A percentile compares a stretch with the other conserved stretches of the same genome.
Conservation (phyloP, 2,329 filamentous ascomycete genomes). For the Claviceps maximensis region DNA sequence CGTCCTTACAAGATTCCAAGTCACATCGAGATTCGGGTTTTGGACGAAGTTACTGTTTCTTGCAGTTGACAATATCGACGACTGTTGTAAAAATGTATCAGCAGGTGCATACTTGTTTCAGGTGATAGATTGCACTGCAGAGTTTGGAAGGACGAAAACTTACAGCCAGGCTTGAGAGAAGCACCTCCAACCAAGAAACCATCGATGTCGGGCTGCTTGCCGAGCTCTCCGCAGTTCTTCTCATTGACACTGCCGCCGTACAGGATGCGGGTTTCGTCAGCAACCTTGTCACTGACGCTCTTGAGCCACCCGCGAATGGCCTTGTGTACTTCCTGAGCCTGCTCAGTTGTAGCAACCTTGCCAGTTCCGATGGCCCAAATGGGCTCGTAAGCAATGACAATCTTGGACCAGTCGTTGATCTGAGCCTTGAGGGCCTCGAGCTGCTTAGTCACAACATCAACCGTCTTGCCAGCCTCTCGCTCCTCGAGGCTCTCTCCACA, state of each 20-base stretch:
- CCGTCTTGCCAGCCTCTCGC: slow-evolving; percentile 74
- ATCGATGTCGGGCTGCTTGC: slow-evolving; percentile 89
- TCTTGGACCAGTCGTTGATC: slow-evolving; percentile 78
- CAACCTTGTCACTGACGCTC: slow-evolving; percentile 59
- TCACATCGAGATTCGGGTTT: not conserved
- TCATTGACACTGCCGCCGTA: slow-evolving; percentile 95
- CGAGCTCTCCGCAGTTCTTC: slow-evolving; percentile 93
- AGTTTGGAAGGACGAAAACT: slow-evolving; percentile 23
- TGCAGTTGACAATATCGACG: slow-evolving; percentile 46
- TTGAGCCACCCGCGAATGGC: slow-evolving; percentile 84
- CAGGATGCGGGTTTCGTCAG: slow-evolving; percentile 82
- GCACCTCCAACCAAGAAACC: slow-evolving; percentile 95
- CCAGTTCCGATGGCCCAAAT: slow-evolving; percentile 95
- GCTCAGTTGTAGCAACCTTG: slow-evolving; percentile 77
- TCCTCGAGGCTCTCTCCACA: slow-evolving; percentile 92
- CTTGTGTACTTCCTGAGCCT: slow-evolving; percentile 88
- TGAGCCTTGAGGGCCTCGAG: slow-evolving; percentile 67
- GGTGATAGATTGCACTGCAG: not conserved
- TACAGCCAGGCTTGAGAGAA: slow-evolving; percentile 90
- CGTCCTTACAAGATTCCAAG: not conserved
- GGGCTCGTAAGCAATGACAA: slow-evolving; percentile 96
- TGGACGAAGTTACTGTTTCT: slow-evolving; percentile 27
- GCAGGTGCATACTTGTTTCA: not conserved
- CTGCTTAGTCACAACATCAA: slow-evolving; percentile 74
- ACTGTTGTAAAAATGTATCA: slow-evolving; percentile 21